Evolutionary conservation across 164 flowering plant species (phyloP), one percentile per base, ranked within the genome.

Genomic region (Stephania cephalantha): DNA sequence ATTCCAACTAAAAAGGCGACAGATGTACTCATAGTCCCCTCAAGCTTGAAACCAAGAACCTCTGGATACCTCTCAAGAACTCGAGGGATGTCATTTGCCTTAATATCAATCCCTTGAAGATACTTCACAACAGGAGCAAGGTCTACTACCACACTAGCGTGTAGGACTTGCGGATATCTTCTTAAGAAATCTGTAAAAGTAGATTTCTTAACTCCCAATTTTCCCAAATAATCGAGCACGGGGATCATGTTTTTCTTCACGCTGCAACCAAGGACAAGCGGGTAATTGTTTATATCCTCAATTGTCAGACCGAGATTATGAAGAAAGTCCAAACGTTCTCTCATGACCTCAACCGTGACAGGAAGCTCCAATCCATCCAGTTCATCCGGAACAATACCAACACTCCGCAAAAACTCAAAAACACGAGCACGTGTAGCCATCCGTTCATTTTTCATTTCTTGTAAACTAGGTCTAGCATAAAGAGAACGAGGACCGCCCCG

Each of bases 1-100:
- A 91, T 92, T 50, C 94, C 94, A 75, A 96, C 91, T 84, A 96
- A 84, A 84, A 90, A 96, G 35, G 99, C 99, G 71, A 96, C 97
- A 7, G 99, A 96, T 5, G 98, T 96, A 77, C 99, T 96, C 98
- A 96, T 94, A 45, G 97, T 96, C 20, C 99, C 99, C 83, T 92
- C 98, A 7, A 92, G 95, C 84, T 94, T 96, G 74, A 92, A 96
- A 17, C 99, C 99, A 68, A 92, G 73, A 35, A 94, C 88, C 82
- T 94, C 98, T 5, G 98, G 98, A 73, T 96, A 92, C 71, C 31
- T 88, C 89, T 92, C 97, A 22, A 94, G 86, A 55, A 94, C 95
- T 22, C 85, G 85, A 75, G 97, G 94, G 71, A 96, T 81, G 78
- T 89, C 92, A 77, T 78, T 83, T 13, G 90, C 89, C 80, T 90